Evolutionary conservation across 23 red algal genomes (phyloP).

Genomic region (Gracilaria gracilis): DNA sequence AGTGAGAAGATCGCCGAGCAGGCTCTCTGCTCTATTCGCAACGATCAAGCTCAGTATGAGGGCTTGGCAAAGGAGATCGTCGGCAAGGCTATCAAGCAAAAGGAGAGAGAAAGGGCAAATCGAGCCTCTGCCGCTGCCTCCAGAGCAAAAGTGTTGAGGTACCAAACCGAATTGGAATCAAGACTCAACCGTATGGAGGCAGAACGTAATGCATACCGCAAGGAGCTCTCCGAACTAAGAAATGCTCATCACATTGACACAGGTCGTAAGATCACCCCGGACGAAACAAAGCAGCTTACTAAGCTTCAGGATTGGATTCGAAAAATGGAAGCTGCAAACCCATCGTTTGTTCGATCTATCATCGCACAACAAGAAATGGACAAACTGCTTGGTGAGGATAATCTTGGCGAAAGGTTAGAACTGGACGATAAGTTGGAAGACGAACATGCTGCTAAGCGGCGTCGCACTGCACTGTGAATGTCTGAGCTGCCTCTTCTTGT

Average conservation of each 20-base stretch:
- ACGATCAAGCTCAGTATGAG: slow-evolving; percentile 64
- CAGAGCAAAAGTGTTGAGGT: slow-evolving; percentile 57
- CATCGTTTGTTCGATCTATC: slow-evolving; percentile 49
- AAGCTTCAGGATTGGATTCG: slow-evolving; percentile 44
- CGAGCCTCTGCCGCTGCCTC: slow-evolving; percentile 73
- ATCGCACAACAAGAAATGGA: slow-evolving; percentile 49
- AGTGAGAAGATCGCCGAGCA: slow-evolving; percentile 75
- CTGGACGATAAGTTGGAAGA: slow-evolving; percentile 26
- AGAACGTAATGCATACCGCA: slow-evolving; percentile 70
- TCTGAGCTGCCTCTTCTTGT: not conserved
- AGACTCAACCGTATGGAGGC: slow-evolving; percentile 61
- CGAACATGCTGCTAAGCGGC: slow-evolving; percentile 20
- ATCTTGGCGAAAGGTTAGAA: slow-evolving; percentile 25
- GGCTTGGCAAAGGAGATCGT: slow-evolving; percentile 55
- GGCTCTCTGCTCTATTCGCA: slow-evolving; percentile 49
- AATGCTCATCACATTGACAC: slow-evolving; percentile 27
- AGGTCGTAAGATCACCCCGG: slow-evolving; percentile 11
- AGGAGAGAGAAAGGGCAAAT: slow-evolving; percentile 74
- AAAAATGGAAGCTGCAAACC: slow-evolving; percentile 57
- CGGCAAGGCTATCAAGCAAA: slow-evolving; percentile 70
- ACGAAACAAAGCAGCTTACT: slow-evolving; percentile 43
- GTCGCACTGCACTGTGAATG: slow-evolving; percentile 29
- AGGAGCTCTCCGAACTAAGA: slow-evolving; percentile 48
- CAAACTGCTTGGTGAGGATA: slow-evolving; percentile 41
- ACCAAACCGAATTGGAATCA: slow-evolving; percentile 63